Conservation (phyloP, 2,329 filamentous ascomycete species). For the Biscogniauxia sp. region DNA sequence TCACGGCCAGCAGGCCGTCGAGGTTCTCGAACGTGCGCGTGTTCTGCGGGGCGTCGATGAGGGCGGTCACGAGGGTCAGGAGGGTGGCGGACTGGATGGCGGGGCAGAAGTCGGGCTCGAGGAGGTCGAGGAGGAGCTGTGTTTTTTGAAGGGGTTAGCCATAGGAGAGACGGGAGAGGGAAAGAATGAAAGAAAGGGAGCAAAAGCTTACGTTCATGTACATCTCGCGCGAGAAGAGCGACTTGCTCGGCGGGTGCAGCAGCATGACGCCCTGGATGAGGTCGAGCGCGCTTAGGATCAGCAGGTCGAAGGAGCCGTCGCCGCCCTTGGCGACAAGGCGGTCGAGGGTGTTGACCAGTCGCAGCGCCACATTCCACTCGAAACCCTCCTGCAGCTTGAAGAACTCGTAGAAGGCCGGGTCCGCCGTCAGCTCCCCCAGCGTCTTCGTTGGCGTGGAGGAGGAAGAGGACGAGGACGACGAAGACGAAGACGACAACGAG, state of each 20-base stretch:
- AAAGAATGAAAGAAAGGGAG: not conserved
- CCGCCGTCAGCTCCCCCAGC: constrained; percentile 68
- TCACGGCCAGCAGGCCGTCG: constrained; percentile 87
- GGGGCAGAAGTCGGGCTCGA: constrained; percentile 88
- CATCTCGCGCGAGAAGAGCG: constrained; percentile 81
- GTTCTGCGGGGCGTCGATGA: constrained; percentile 83
- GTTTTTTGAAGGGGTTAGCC: constrained; percentile 4
- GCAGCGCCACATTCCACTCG: constrained; percentile 92
- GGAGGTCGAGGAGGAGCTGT: constrained; percentile 84
- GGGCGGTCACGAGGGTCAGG: constrained; percentile 82
- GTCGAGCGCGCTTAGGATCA: constrained; percentile 85
- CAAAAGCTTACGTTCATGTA: constrained; percentile 77
- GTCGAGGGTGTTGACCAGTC: constrained; percentile 82
- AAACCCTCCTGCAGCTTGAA: constrained; percentile 96
- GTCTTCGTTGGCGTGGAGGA: constrained; percentile 51
- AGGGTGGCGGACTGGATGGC: constrained; percentile 89
- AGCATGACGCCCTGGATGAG: constrained; percentile 85
- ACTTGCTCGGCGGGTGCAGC: constrained; percentile 85
- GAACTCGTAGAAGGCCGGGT: constrained; percentile 92
- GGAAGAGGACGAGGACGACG: not conserved
- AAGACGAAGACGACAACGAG: not conserved
- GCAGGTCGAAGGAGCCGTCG: constrained; percentile 79
- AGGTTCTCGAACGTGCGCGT: constrained; percentile 89
- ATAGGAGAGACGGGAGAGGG: constrained; percentile 3
- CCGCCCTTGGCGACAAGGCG: constrained; percentile 78